phyloP scores from a whole-genome alignment of 2,329 filamentous ascomycete genomes.

The Sarocladium strictum region DNA sequence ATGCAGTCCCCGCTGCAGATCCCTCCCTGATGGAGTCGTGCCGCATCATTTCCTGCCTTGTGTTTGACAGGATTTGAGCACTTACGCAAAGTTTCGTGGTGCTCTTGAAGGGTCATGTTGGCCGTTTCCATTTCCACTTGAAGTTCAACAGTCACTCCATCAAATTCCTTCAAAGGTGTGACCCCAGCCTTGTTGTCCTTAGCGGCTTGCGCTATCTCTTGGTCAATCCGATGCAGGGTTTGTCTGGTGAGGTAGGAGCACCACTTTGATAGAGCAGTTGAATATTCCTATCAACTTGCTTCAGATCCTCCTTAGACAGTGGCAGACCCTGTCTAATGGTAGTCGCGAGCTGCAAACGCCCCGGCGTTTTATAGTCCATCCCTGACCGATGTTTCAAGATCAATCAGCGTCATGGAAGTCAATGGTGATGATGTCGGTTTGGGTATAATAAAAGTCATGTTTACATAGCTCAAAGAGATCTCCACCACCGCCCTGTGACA shows the following conservation, averaged over 20 bases:
- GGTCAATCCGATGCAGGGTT: neutral
- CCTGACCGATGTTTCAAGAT: neutral
- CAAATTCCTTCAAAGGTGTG: neutral
- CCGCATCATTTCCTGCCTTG: neutral
- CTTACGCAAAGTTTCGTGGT: neutral
- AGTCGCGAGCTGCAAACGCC: neutral
- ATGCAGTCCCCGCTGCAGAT: neutral
- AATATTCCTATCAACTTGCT: neutral
- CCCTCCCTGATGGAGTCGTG: neutral
- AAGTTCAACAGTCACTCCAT: constrained; percentile 3
- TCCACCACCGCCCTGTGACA: too few species aligned
- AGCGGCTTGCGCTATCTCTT: neutral
- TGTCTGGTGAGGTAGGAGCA: constrained; percentile 1
- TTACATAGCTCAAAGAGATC: too few species aligned
- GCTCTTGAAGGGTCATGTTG: neutral
- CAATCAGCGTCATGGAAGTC: neutral
- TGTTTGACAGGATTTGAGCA: neutral
- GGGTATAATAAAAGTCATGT: neutral
- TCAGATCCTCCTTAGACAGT: constrained; percentile 2
- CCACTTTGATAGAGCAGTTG: neutral
- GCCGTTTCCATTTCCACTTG: neutral
- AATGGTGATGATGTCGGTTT: too few species aligned
- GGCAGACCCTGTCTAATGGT: neutral
- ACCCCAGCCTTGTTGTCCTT: neutral
- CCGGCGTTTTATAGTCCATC: neutral